Evolutionary conservation across 495 filamentous ascomycete genomes (phyloP), one percentile per base, ranked within the genome.

Genomic region (Massariosphaeria phaeospora): DNA sequence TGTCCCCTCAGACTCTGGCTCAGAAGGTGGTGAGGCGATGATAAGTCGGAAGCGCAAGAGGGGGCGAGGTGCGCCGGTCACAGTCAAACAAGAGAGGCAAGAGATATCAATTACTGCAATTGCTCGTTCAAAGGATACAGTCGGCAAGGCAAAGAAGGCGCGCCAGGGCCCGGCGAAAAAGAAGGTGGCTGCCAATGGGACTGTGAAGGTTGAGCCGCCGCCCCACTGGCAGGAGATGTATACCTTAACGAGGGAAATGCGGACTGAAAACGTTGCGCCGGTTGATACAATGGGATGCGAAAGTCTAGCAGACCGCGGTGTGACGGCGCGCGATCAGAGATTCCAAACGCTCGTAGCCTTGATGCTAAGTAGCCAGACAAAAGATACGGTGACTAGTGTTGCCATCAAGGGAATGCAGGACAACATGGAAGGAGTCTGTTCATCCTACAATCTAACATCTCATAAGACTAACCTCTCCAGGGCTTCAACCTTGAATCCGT

Each of bases 221-320:
- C 76, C 81, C 0, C 79, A 88, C 65, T 98, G 93, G 93, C 84
- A 89, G 48, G 77, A 83, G 23, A 82, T 95, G 44, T 98, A 96
- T 69, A 69, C 76, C 31, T 74, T 80, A 0, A 84, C 90, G 30
- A 84, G 82, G 59, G 78, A 79, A 62, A 96, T 96, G 88, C 83
- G 93, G 1, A 75, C 76, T 47, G 70, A 73, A 11, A 78, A 85
- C n/a, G 75, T 78, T 0, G 93, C 93, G 3, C 88, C 91, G 1
- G 93, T 98, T 0, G 93, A 98, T 71, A 96, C 94, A 0, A 96
- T 98, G 93, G 93, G 93, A 17, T 98, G 93, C 66, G 89, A 91
- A 56, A 79, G 84, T 12, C 76, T 96, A 1, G 88, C 84, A 0
- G 71, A 78, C 31, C 55, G 71, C 0, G 66, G 66, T 23, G 71